Base-by-base conservation (phyloP, 1,139 yeast species). In the Lodderomyces metapsilosis region DNA sequence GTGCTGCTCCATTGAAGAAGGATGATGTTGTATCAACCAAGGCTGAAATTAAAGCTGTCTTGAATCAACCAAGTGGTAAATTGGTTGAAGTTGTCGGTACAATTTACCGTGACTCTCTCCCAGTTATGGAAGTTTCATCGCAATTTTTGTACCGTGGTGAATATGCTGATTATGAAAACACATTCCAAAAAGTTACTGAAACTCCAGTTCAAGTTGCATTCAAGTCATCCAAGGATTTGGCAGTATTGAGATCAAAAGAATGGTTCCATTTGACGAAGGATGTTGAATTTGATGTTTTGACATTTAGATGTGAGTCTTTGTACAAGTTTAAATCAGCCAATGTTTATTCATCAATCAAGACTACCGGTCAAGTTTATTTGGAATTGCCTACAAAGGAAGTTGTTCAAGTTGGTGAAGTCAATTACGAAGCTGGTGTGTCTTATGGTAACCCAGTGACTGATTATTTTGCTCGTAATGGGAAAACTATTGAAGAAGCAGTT, bases 391-490 rank as follows among this genome's bases (percentile, higher is more conserved):
- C 97, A 32, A 91, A 88, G 71, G 98, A 92, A 72, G 74, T 88
- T 47, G 76, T 88, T 49, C 88, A 88, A 69, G 79, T 92, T 59
- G 99, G 95, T 61, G 71, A 82, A 49, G 89, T 92, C 49, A 81
- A 81, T 47, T 94, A 92, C 67, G 88, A 83, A 63, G 96, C 98
- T 50, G 95, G 95, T 51, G 83, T 78, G 58, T 87, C 97, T 41
- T 89, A 82, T 58, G 99, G 98, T 68, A 94, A 94, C 74, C 99
- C 99, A 48, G 98, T 92, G 40, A 80, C 88, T 54, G 98, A 92
- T 62, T 92, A 89, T 74, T 78, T 92, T 64, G 71, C 80, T 53
- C 87, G 99, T 76, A 82, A 88, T 61, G 98, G 98, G 61, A 78
- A 83, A 51, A 84, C 96, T 44, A 85, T 92, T 58, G 98, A 92